phyloP scores from a whole-genome alignment of 345 rosid genomes.

The Gossypium bickii region DNA sequence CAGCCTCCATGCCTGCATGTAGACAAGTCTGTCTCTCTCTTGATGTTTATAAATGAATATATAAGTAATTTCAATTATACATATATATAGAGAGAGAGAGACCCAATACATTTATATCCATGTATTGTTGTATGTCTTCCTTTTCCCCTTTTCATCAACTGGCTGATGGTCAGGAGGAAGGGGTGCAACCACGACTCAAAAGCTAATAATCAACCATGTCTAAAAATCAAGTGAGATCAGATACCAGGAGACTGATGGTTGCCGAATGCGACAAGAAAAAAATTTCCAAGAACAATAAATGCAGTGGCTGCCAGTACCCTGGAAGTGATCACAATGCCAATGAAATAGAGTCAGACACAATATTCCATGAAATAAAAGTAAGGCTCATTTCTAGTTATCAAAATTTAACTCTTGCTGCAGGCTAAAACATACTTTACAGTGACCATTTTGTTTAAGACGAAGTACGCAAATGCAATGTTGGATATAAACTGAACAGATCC shows the following conservation, averaged over 20 bases:
- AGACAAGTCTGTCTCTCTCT: background rate
- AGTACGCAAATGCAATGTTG: slow-evolving; percentile 95
- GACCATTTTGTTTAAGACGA: slow-evolving; percentile 83
- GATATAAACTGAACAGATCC: slow-evolving; percentile 96
- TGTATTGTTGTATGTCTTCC: background rate
- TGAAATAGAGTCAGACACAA: slow-evolving; percentile 10
- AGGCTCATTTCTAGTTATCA: background rate
- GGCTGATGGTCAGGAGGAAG: slow-evolving; percentile 10
- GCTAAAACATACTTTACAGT: slow-evolving; percentile 75
- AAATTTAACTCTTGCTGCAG: slow-evolving; percentile 25
- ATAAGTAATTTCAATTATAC: background rate
- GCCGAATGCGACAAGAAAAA: slow-evolving; percentile 94
- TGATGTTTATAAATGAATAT: background rate
- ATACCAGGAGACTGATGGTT: slow-evolving; percentile 99
- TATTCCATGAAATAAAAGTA: background rate
- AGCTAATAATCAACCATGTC: background rate
- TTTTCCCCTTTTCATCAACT: background rate
- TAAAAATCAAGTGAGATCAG: slow-evolving; percentile 4
- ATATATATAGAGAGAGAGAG: background rate
- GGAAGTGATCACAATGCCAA: slow-evolving; percentile 22
- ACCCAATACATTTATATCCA: background rate
- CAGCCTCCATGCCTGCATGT: background rate
- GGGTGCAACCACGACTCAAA: background rate
- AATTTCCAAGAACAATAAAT: slow-evolving; percentile 91
- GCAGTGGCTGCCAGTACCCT: slow-evolving; percentile 90